Conservation (phyloP, 2,329 filamentous ascomycete genomes). For the Scytalidium lignicola region DNA sequence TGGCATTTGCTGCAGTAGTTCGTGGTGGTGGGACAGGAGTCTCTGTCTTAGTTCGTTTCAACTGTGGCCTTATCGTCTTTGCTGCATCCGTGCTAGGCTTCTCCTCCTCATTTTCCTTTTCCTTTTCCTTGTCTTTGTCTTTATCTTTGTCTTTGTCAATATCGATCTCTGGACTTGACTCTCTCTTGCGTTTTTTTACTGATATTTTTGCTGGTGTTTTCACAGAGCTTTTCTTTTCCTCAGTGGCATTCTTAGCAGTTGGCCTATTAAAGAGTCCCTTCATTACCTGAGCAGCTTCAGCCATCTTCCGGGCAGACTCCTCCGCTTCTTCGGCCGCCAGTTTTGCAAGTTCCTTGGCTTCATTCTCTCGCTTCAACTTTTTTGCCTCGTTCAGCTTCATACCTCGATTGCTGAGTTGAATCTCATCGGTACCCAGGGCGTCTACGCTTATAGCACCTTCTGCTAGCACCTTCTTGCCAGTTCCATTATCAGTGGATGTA, state of each 20-base stretch:
- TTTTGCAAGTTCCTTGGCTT: slow-evolving; percentile 60
- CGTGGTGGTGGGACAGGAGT: slow-evolving; percentile 47
- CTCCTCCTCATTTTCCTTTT: slow-evolving; percentile 16
- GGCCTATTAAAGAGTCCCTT: slow-evolving; percentile 31
- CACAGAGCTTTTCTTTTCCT: slow-evolving; percentile 12
- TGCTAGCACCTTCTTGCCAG: slow-evolving; percentile 47
- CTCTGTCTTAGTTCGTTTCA: slow-evolving; percentile 52
- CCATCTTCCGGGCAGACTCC: slow-evolving; percentile 49
- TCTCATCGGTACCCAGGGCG: slow-evolving; percentile 51
- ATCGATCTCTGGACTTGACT: slow-evolving; percentile 11
- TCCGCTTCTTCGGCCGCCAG: slow-evolving; percentile 58
- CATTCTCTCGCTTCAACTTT: slow-evolving; percentile 71
- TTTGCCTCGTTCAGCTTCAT: slow-evolving; percentile 78
- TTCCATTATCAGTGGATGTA: slow-evolving; percentile 26
- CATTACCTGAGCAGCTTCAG: slow-evolving; percentile 41
- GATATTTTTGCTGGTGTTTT: slow-evolving; percentile 15
- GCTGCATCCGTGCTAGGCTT: slow-evolving; percentile 12
- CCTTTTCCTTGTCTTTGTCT: slow-evolving; percentile 11
- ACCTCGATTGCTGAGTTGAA: slow-evolving; percentile 63
- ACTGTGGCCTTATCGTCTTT: slow-evolving; percentile 30
- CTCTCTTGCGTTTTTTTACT: slow-evolving; percentile 24
- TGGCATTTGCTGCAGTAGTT: slow-evolving; percentile 19
- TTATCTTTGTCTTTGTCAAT: slow-evolving; percentile 7
- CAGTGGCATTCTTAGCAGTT: slow-evolving; percentile 6
- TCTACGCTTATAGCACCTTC: slow-evolving; percentile 54